Conservation (phyloP, 352 stramenopile genomes). For the Pythium pyrilobum region DNA sequence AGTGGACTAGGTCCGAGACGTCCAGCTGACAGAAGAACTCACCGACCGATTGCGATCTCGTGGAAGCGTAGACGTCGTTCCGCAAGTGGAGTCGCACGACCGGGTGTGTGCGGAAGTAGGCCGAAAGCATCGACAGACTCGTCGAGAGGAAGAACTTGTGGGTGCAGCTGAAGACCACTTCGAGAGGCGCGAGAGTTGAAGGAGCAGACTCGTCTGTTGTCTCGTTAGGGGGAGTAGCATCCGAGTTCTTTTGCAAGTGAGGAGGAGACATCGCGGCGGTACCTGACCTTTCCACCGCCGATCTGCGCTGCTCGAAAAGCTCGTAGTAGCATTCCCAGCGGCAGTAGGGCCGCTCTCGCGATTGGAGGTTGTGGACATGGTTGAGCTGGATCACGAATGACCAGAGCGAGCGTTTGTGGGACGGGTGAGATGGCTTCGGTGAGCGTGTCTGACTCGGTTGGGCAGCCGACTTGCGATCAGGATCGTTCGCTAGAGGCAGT, state of each 20-base stretch:
- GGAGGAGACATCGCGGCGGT: not conserved
- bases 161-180: slow-evolving; percentile 56
- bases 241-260: no score
- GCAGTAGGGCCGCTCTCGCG: slow-evolving; percentile 46
- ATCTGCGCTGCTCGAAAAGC: slow-evolving; percentile 48
- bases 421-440: not conserved
- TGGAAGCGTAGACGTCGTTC: slow-evolving; percentile 77
- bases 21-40: slow-evolving; percentile 49
- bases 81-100: slow-evolving; percentile 35
- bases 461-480: not conserved
- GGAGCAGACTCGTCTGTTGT: no score
- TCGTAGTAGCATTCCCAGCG: slow-evolving; percentile 73
- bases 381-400: slow-evolving; percentile 50
- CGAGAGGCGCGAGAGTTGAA: no score
- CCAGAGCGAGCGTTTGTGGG: slow-evolving; percentile 35
- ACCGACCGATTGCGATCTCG: slow-evolving; percentile 29
- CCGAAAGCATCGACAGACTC: slow-evolving; percentile 23
- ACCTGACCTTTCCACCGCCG: slow-evolving; percentile 39
- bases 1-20: slow-evolving; percentile 29
- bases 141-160: slow-evolving; percentile 57
- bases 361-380: slow-evolving; percentile 57
- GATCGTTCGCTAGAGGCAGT: not conserved
- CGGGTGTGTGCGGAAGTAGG: slow-evolving; percentile 30
- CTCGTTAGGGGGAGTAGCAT: no score
- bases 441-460: not conserved